Percentiles rank a stretch among this genome's conserved stretches.
Evolutionary conservation across 2,329 filamentous ascomycete species (phyloP).

Genomic region (Daldinia eschscholtzii): DNA sequence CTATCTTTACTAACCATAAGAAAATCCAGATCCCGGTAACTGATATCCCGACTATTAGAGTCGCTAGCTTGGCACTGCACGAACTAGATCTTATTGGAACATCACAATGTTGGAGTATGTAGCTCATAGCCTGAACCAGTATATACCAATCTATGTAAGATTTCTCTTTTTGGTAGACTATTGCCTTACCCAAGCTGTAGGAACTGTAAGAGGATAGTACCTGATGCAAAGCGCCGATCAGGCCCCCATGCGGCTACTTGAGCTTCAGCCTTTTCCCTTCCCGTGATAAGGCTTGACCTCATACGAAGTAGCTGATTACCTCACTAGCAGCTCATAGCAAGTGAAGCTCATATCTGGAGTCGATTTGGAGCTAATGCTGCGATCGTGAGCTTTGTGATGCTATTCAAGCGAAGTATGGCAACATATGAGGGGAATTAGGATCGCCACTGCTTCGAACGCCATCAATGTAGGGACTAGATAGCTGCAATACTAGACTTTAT

Average conservation of each 20-base stretch:
- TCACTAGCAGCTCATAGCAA: constrained; percentile 10
- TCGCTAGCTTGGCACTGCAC: constrained; percentile 19
- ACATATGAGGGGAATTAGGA: constrained; percentile 31
- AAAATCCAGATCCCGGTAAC: constrained; percentile 4
- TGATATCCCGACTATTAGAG: constrained; percentile 21
- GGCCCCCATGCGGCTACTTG: constrained; percentile 15
- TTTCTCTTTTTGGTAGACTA: constrained; percentile 13
- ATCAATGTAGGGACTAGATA: neutral
- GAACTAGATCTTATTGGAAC: constrained; percentile 8
- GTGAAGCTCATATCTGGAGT: neutral
- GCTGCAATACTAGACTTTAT: neutral
- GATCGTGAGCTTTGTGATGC: constrained; percentile 27
- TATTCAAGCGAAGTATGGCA: constrained; percentile 27
- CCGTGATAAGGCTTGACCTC: constrained; percentile 20
- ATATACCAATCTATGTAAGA: constrained; percentile 6
- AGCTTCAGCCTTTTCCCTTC: constrained; percentile 18
- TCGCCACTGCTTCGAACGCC: constrained; percentile 4
- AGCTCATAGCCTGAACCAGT: constrained; percentile 3
- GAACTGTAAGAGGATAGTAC: constrained; percentile 3
- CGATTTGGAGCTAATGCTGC: constrained; percentile 6
- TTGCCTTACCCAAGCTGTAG: constrained; percentile 19
- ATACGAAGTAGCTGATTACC: constrained; percentile 25
- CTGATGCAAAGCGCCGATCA: constrained; percentile 13
- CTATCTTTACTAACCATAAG: constrained; percentile 6
- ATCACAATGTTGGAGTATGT: constrained; percentile 13